Base-by-base conservation (phyloP, 352 stramenopile genomes). In the Phytophthora rubi region DNA sequence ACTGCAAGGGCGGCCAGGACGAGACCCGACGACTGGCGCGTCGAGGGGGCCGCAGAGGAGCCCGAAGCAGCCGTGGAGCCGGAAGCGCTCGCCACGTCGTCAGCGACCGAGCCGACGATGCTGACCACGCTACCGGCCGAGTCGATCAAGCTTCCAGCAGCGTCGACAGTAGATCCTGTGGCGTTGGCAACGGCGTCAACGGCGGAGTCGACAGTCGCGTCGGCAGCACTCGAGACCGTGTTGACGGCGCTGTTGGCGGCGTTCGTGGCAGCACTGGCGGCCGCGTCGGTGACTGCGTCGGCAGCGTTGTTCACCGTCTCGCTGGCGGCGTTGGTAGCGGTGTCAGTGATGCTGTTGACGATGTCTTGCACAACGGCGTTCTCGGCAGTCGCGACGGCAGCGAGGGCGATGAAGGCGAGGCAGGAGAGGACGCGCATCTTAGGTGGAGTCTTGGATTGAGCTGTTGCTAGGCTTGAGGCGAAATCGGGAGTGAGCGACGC, bases 341-440 rank as follows among this genome's bases (percentile, higher is more conserved):
- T 49, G 53, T 66, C 37, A 0, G 62, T 52, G 6, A 65, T 62
- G 28, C 51, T 68, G 58, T 53, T 58, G 28, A 70, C 18, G 53
- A 73, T 44, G 18, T 26, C 23, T 26, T 26, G 23, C 1, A 26
- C 23, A 26, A 26, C 23, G 23, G 23, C 23, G 23, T 26, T 26
- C 23, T 77, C 59, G 30, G 59, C 65, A 52, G 32, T 54, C 51
- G 65, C 66, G 26, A 73, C 49, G 42, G 51, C 48, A 18, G 55
- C 39, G 49, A 77, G n/a, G 21, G 55, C 55, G 45, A 70, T 21
- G 33, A 73, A 32, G 32, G 45, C 59, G 45, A 77, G 37, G 59
- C 44, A 70, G 8, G 54, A 70, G 21, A 73, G 33, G 28, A 77
- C 61, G 30, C 59, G 64, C 70, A 73, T 76, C 32, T 54, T 76